Conservation (phyloP, 148 eudicot species). For the Heliosperma pusillum region DNA sequence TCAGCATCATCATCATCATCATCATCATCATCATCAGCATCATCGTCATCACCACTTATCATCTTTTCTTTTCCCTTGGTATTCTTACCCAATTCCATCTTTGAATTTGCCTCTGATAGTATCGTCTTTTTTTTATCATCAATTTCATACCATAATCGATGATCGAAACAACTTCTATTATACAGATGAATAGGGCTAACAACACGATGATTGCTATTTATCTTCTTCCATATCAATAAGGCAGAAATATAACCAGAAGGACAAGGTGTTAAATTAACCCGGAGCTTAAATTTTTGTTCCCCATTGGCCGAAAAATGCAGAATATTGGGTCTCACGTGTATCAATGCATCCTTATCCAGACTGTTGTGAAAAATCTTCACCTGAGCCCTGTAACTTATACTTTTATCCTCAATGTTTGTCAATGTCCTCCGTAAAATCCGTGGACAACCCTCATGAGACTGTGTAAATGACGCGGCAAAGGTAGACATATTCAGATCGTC, state of each 20-base stretch:
- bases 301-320: not conserved
- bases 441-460: not conserved
- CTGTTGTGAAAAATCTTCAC: not conserved
- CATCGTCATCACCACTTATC: too few relatives aligned
- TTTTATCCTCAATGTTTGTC: not conserved
- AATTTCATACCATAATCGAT: not conserved
- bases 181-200: not conserved
- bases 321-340: not conserved
- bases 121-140: too few relatives aligned
- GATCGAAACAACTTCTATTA: not conserved
- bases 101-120: too few relatives aligned
- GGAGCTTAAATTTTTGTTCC: not conserved
- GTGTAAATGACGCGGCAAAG: not conserved
- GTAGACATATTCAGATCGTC: not conserved
- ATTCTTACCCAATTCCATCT: too few relatives aligned
- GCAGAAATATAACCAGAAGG: not conserved
- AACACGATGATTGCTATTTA: not conserved
- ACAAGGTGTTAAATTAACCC: not conserved
- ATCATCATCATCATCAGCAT: not conserved
- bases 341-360: not conserved
- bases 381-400: not conserved
- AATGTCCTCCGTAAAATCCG: not conserved
- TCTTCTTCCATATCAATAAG: not conserved
- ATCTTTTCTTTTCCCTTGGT: too few relatives aligned
- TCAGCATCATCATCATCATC: not conserved